Evolutionary conservation across 169 alveolate genomes (phyloP).

Genomic region (Plasmodium gallinaceum): DNA sequence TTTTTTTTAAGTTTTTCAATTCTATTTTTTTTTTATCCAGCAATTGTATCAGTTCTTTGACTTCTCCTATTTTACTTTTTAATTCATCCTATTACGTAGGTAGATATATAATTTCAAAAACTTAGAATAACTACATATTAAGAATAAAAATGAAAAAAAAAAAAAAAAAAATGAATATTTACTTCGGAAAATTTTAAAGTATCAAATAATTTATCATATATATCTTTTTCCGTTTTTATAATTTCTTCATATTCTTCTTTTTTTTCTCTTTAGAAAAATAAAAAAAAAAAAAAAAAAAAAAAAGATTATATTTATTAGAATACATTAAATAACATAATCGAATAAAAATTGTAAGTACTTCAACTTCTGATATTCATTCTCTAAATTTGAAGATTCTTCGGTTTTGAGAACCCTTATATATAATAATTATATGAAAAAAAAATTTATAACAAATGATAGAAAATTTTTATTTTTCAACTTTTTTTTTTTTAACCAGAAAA

Average conservation of each 20-base stretch:
- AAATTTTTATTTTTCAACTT: slow-evolving; percentile 1
- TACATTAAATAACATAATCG: no score
- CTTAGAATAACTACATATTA: not conserved
- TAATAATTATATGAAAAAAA: slow-evolving; percentile 1
- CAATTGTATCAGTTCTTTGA: not conserved
- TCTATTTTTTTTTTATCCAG: slow-evolving; percentile 45
- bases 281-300: no score
- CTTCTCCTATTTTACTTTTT: slow-evolving; percentile 30
- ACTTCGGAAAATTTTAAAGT: slow-evolving; percentile 46
- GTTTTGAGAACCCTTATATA: slow-evolving; percentile 72
- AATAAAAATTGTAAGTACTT: slow-evolving; percentile 15
- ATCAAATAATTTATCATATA: slow-evolving; percentile 19
- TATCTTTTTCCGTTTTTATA: slow-evolving; percentile 33
- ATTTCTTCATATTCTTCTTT: not conserved
- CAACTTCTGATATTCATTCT: slow-evolving; percentile 45
- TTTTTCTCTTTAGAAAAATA: slow-evolving; percentile 3
- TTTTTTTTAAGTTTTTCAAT: slow-evolving; percentile 44
- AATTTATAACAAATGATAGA: not conserved
- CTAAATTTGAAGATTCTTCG: slow-evolving; percentile 71
- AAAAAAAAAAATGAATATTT: not conserved
- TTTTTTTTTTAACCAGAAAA: slow-evolving; percentile 67
- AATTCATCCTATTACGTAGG: slow-evolving; percentile 29
- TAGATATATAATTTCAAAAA: not conserved
- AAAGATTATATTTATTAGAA: no score
- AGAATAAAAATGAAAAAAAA: not conserved